These are phyloP conservation scores for Thielaviopsis cerberus DNA, from an alignment of 2,329 filamentous ascomycete species.

Conservation along the genomic window DNA sequence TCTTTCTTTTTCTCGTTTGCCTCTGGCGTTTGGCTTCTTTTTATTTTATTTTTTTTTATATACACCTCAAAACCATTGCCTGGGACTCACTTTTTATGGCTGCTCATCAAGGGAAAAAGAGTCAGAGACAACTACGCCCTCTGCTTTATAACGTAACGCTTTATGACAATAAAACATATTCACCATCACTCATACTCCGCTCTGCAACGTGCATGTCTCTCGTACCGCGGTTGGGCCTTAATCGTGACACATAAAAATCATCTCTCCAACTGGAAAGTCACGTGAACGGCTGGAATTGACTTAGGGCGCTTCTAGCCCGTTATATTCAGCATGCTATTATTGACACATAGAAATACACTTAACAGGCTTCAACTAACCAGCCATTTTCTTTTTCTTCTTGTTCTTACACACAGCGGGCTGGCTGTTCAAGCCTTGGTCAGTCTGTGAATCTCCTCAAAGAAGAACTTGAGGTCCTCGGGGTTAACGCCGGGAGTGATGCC, in stretches of 20 bases:
- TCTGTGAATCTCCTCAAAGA: conserved; percentile 79
- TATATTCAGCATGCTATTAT: not conserved
- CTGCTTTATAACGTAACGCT: not conserved
- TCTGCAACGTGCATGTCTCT: not conserved
- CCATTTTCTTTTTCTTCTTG: not conserved
- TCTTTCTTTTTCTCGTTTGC: not conserved
- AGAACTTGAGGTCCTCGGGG: conserved; percentile 82
- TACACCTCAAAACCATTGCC: too few species aligned
- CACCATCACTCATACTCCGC: not conserved
- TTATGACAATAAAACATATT: not conserved
- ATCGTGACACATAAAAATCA: not conserved
- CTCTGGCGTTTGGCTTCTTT: too few species aligned
- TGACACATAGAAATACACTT: not conserved
- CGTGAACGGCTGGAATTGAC: not conserved
- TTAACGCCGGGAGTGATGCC: conserved; percentile 89
- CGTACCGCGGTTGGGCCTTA: not conserved
- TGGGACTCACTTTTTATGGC: not conserved
- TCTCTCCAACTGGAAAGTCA: not conserved
- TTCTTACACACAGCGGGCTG: too few species aligned
- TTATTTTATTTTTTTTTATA: too few species aligned
- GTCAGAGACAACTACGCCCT: not conserved
- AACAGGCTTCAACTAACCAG: not conserved
- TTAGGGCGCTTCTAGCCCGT: not conserved
- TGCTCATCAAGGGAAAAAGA: not conserved
- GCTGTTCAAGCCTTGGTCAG: conserved; percentile 28